Evolutionary conservation across 305 asterid genomes (phyloP).

Genomic region (Solanum chacoense): DNA sequence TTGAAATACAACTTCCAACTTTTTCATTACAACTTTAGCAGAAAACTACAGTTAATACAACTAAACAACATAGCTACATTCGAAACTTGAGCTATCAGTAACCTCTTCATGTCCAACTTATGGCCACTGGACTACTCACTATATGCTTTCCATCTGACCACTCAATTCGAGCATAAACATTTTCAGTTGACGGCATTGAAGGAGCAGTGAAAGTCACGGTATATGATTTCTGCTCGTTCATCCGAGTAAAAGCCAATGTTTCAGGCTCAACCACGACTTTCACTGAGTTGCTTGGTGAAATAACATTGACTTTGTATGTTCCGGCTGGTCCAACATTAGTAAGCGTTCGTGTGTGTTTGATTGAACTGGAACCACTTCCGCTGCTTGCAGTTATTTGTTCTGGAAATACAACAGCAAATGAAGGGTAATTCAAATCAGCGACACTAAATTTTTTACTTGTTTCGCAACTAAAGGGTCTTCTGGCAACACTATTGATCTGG

Average conservation of each 20-base stretch:
- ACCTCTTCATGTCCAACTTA: constrained; percentile 24
- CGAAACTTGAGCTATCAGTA: background rate
- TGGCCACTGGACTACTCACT: constrained; percentile 37
- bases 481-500: constrained; percentile 49
- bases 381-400: constrained; percentile 19
- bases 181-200: background rate
- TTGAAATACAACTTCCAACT: background rate
- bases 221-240: constrained; percentile 13
- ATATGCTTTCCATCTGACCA: constrained; percentile 40
- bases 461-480: constrained; percentile 54
- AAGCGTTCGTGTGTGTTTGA: constrained; percentile 57
- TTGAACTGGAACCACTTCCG: constrained; percentile 18
- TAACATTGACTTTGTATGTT: constrained; percentile 53
- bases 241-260: constrained; percentile 3
- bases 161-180: constrained; percentile 28
- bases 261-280: constrained; percentile 10
- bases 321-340: constrained; percentile 70
- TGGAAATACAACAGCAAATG: constrained; percentile 44
- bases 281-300: background rate
- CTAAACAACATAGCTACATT: background rate
- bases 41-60: background rate
- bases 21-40: background rate
- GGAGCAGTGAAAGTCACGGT: constrained; percentile 7
- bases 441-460: constrained; percentile 40
- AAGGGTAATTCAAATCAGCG: constrained; percentile 79